Evolutionary conservation across 495 filamentous ascomycete genomes (phyloP), one percentile per base, ranked within the genome.

Genomic region (Daldinia childiae): DNA sequence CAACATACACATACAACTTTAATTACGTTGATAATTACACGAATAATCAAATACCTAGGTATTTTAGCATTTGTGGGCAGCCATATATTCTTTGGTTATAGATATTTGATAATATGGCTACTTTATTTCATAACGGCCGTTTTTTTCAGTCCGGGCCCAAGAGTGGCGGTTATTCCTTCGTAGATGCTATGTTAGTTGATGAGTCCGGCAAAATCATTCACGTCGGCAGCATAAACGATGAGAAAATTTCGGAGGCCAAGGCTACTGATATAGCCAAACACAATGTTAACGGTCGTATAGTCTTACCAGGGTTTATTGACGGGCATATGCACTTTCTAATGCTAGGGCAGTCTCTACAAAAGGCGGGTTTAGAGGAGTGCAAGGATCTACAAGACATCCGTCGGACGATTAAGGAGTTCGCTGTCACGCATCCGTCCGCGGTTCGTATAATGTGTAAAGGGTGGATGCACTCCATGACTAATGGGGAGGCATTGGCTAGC

Each of bases 241-340:
- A 75, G 1, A 59, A 76, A 21, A 72, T 83, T 26, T 69, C 74
- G 19, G 61, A 74, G 0, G 78, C 81, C 36, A 71, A 73, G 24
- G 43, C 76, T 1, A 24, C 74, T 24, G 77, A 76, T 14, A 78
- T 82, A 1, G 69, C 45, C 4, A 76, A 79, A 45, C 77, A 72
- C 61, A 83, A 89, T 68, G 78, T 91, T 17, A 54, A 79, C 0
- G 77, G 82, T 39, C 78, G 77, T 21, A 82, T 85, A 26, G 77
- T 90, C 11, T 75, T 90, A 32, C 89, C 89, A 0, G 87, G 88
- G 26, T 91, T 91, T 71, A 85, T 91, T 54, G 89, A 91, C 69
- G 86, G 83, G 3, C 89, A 91, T 73, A 85, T 89, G 73, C 89
- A 91, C 66, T 81, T 91, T 27, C 77, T 90, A 66, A 82, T 89